Evolutionary conservation across 164 flowering plant species (phyloP), one percentile per base, ranked within the genome.

Genomic region (Nymphaea thermarum): DNA sequence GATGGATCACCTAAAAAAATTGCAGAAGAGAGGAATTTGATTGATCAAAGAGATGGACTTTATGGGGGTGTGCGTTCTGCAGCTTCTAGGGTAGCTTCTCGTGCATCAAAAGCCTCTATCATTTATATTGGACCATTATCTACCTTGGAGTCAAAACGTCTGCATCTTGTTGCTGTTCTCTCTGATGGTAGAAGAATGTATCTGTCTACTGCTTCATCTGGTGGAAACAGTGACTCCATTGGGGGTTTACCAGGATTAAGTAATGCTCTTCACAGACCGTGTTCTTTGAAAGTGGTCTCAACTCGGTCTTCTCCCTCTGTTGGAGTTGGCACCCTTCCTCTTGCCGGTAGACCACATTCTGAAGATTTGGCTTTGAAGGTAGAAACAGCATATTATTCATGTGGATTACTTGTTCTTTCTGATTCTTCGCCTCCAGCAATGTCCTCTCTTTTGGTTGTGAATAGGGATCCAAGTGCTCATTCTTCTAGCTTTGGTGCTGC

Each of bases 141-240:
- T 69, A 80, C 83, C 1, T 71, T 87, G 67, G 99, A 94, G 75
- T 94, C 99, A 53, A 94, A 90, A 78, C 81, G 86, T 83, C 80
- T 95, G 66, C 99, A 95, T 72, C 96, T 95, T 68, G 94, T 90
- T 80, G 94, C 89, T 70, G 84, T 90, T 77, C 77, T 95, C 71
- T 95, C 99, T 55, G 99, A 94, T 83, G 99, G 99, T 4, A 89
- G 89, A 75, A 87, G 99, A 71, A 82, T 95, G 96, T 95, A 88
- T 72, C 85, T 91, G 62, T 84, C 98, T 55, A 91, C 98, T 68
- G 74, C 82, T 70, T 77, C 89, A 73, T 82, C 86, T 69, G 82
- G 84, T 75, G 90, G 96, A 73, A 85, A 68, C 67, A 79, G 59
- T 71, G 77, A 83, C 61, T 68, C 72, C 74, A 77, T 79, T 78